phyloP scores from a whole-genome alignment of 257 asterid genomes.

The Thymus quinquecostatus region DNA sequence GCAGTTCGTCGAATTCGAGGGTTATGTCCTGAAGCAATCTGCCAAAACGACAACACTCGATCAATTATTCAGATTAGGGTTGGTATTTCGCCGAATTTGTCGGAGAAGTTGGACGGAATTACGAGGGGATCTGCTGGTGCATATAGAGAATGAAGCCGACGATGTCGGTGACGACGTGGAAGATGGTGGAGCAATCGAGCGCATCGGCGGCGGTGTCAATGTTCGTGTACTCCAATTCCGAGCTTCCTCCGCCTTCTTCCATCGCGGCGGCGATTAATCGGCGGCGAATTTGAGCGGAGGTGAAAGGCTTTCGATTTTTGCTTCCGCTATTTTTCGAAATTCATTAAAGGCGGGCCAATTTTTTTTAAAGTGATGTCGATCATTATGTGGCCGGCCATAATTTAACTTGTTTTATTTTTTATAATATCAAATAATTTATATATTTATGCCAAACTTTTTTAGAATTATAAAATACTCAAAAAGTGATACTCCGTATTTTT shows the following conservation, averaged over 20 bases:
- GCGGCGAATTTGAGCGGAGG: conserved; percentile 15
- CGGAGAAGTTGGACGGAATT: conserved; percentile 22
- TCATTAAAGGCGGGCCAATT: conserved; percentile 16
- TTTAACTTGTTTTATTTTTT: no score
- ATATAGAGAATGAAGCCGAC: conserved; percentile 81
- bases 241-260: conserved; percentile 64
- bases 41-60: conserved; percentile 26
- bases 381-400: no score
- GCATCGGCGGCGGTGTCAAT: conserved; percentile 55
- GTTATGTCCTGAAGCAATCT: conserved; percentile 82
- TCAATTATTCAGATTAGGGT: background rate
- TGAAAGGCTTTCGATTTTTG: background rate
- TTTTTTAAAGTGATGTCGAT: no score
- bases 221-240: conserved; percentile 52
- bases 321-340: conserved; percentile 23
- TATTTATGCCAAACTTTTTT: no score
- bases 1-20: conserved; percentile 73
- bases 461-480: no score
- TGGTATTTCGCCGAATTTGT: background rate
- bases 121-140: conserved; percentile 99
- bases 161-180: conserved; percentile 70
- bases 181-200: conserved; percentile 61
- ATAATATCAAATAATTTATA: no score
- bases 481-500: no score
- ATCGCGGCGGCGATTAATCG: conserved; percentile 32